These are phyloP conservation scores for Ambrosia artemisiifolia DNA, from an alignment of 129 eudicot species.

Conservation along the genomic window DNA sequence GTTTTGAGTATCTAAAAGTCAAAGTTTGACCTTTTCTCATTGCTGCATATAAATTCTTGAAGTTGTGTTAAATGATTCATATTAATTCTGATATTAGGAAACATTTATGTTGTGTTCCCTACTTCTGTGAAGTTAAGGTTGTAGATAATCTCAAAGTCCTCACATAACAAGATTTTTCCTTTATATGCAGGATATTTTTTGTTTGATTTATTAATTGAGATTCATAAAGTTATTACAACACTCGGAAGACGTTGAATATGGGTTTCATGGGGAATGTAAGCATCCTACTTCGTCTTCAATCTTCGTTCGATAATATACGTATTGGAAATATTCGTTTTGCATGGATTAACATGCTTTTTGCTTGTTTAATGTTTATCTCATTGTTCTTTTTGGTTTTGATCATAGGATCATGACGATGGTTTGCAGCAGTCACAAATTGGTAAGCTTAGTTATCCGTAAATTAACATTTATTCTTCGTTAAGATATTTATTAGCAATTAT, in stretches of 20 bases:
- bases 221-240: constrained; percentile 20
- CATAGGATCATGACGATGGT: constrained; percentile 48
- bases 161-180: constrained; percentile 5
- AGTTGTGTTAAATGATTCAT: not conserved
- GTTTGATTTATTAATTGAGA: constrained; percentile 7
- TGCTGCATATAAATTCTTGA: not conserved
- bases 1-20: not conserved
- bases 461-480: not conserved
- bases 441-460: constrained; percentile 25
- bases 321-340: not conserved
- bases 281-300: constrained; percentile 6
- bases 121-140: not conserved
- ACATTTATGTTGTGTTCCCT: not conserved
- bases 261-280: constrained; percentile 47
- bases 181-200: constrained; percentile 34
- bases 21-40: not conserved
- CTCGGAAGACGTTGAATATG: constrained; percentile 35
- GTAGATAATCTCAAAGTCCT: not conserved
- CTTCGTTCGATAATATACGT: not conserved
- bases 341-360: no score
- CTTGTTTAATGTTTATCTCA: constrained; percentile 14
- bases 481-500: not conserved
- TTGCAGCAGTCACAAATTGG: constrained; percentile 58
- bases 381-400: not conserved
- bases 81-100: not conserved